Percentiles rank a stretch among this genome's conserved stretches.
These are phyloP conservation scores for Colletotrichum sp. DNA, from an alignment of 2,329 filamentous ascomycete genomes.

Conservation along the genomic window DNA sequence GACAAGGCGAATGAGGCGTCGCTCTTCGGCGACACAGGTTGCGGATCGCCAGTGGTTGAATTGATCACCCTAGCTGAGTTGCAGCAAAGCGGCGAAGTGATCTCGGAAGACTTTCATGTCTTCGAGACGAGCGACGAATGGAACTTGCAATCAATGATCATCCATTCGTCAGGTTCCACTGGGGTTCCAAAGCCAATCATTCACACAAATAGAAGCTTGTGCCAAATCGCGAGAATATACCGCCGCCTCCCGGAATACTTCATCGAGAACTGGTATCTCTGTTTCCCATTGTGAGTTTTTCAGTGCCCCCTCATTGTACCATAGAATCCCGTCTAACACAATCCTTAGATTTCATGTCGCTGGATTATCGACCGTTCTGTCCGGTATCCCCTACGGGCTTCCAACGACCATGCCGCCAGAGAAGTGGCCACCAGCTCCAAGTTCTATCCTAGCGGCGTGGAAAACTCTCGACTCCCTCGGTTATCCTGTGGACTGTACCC, in stretches of 20 bases:
- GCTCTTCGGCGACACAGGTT: background rate
- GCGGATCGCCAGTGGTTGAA: background rate
- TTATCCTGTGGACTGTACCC: background rate
- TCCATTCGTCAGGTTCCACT: conserved; percentile 12
- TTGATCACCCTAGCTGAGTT: background rate
- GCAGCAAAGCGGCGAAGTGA: background rate
- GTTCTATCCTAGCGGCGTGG: conserved; percentile 7
- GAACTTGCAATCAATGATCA: conserved; percentile 12
- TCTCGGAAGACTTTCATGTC: too few species aligned
- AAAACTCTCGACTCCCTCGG: background rate
- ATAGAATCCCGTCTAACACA: background rate
- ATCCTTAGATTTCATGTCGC: background rate
- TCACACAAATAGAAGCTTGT: conserved; percentile 6
- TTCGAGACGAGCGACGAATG: conserved; percentile 4
- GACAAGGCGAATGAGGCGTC: background rate
- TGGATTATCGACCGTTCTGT: background rate
- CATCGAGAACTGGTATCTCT: conserved; percentile 15
- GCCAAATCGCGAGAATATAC: conserved; percentile 9
- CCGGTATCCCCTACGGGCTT: background rate
- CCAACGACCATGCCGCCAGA: background rate
- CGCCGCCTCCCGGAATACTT: conserved; percentile 1
- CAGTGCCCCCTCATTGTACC: rapidly evolving
- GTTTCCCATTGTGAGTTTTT: background rate
- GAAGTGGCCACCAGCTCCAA: conserved; percentile 12
- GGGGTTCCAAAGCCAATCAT: conserved; percentile 8